These are phyloP conservation scores for Sporisorium scitamineum DNA, from an alignment of 1,284 basidiomycete genomes.

Conservation along the genomic window DNA sequence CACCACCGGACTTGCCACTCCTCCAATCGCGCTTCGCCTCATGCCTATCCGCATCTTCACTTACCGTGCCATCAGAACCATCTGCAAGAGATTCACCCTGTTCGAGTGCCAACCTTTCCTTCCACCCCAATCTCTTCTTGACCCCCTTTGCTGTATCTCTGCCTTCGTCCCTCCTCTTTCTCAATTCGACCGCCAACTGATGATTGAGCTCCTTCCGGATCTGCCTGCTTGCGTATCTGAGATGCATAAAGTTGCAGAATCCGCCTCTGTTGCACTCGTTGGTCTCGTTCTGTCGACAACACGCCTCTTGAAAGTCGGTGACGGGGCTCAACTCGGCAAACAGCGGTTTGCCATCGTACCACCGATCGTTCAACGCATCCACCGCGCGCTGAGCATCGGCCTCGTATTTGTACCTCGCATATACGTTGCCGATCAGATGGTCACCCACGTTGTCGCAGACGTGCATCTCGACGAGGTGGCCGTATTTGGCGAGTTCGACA, in stretches of 20 bases:
- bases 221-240: slow-evolving; percentile 69
- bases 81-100: slow-evolving; percentile 16
- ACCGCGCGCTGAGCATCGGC: slow-evolving; percentile 95
- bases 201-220: slow-evolving; percentile 61
- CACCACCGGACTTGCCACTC: slow-evolving; percentile 26
- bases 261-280: slow-evolving; percentile 76
- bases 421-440: slow-evolving; percentile 98
- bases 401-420: slow-evolving; percentile 98
- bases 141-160: slow-evolving; percentile 22
- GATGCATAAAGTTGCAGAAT: slow-evolving; percentile 99
- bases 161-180: slow-evolving; percentile 41
- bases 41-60: background rate
- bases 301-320: slow-evolving; percentile 98
- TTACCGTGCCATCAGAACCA: background rate
- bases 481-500: slow-evolving; percentile 89
- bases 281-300: slow-evolving; percentile 82
- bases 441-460: slow-evolving; percentile 99
- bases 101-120: slow-evolving; percentile 43
- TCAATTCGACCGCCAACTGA: slow-evolving; percentile 60
- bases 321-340: slow-evolving; percentile 98
- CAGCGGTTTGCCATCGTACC: slow-evolving; percentile 97
- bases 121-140: slow-evolving; percentile 40
- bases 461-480: slow-evolving; percentile 91
- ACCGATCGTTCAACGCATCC: slow-evolving; percentile 91
- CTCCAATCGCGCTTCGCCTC: slow-evolving; percentile 26